These are phyloP conservation scores for Penicillium argentinense DNA, from an alignment of 495 filamentous ascomycete species.

Conservation along the genomic window DNA sequence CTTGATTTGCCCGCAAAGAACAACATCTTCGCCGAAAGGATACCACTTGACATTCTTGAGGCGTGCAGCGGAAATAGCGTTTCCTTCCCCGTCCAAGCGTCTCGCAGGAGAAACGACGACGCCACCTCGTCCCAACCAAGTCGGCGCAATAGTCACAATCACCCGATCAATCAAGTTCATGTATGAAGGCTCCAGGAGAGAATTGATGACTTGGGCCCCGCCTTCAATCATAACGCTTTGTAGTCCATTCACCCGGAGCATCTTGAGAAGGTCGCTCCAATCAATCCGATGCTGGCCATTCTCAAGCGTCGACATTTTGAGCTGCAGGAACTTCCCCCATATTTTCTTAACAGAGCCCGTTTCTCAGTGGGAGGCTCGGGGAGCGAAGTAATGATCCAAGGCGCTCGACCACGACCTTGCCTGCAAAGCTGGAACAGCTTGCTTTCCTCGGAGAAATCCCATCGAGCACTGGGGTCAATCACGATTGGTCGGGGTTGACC, in stretches of 20 bases:
- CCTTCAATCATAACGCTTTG: constrained; percentile 87
- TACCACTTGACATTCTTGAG: constrained; percentile 70
- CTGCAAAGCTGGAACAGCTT: constrained; percentile 64
- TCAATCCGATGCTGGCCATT: constrained; percentile 31
- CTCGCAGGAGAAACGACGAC: constrained; percentile 66
- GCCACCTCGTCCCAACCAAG: constrained; percentile 77
- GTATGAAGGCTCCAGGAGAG: constrained; percentile 58
- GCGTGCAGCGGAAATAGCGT: constrained; percentile 52
- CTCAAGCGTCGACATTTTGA: constrained; percentile 21
- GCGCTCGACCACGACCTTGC: constrained; percentile 64
- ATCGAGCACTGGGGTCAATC: constrained; percentile 70
- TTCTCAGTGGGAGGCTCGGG: constrained; percentile 26
- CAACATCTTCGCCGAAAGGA: constrained; percentile 73
- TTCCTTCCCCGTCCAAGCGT: constrained; percentile 40
- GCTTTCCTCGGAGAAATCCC: constrained; percentile 57
- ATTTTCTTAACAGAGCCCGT: constrained; percentile 34
- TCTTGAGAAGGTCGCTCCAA: constrained; percentile 63
- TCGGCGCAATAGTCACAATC: constrained; percentile 83
- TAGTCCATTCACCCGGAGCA: constrained; percentile 56
- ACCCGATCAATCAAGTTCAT: constrained; percentile 65
- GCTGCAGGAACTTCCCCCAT: constrained; percentile 44
- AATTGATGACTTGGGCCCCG: constrained; percentile 76
- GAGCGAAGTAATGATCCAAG: constrained; percentile 59
- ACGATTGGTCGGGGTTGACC: constrained; percentile 77
- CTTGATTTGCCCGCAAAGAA: constrained; percentile 64